These are phyloP conservation scores for Candida golubevii DNA, from an alignment of 805 yeast species.

Conservation along the genomic window DNA sequence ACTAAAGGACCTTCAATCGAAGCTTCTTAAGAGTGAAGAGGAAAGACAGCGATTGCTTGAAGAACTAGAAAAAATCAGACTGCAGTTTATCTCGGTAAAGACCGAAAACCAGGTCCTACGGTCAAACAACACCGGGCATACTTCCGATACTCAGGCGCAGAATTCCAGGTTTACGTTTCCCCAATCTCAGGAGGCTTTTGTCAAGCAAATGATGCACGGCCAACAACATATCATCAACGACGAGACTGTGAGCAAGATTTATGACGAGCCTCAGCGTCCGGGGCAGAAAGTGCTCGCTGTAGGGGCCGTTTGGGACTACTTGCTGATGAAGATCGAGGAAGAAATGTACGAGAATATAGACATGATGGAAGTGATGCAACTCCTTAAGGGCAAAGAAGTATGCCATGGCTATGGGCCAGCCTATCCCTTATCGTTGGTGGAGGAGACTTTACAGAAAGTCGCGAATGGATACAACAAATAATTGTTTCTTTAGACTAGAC, in stretches of 20 bases:
- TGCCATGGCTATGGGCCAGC: conserved; percentile 84
- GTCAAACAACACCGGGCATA: conserved; percentile 9
- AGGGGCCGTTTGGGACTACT: conserved; percentile 81
- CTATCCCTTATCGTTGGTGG: conserved; percentile 44
- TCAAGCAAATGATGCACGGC: conserved; percentile 25
- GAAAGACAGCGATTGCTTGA: conserved; percentile 44
- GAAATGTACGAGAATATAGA: conserved; percentile 49
- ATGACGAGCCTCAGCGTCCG: conserved; percentile 33
- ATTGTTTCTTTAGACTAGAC: not conserved
- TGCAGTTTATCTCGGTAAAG: conserved; percentile 51
- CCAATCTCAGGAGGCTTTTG: conserved; percentile 30
- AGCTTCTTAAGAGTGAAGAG: conserved; percentile 53
- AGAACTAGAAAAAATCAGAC: conserved; percentile 48
- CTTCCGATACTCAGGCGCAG: not conserved
- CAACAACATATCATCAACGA: conserved; percentile 20
- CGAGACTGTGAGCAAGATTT: conserved; percentile 25
- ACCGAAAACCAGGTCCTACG: conserved; percentile 59
- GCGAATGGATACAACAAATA: not conserved
- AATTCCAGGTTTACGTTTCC: conserved; percentile 34
- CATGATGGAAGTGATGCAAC: conserved; percentile 52
- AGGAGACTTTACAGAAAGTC: conserved; percentile 18
- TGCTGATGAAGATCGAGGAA: conserved; percentile 45
- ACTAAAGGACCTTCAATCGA: conserved; percentile 60
- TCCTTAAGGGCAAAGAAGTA: conserved; percentile 60
- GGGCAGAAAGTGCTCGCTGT: conserved; percentile 57